These are phyloP conservation scores for Wickerhamomyces mucosus DNA, from an alignment of 805 yeast species.

Conservation along the genomic window DNA sequence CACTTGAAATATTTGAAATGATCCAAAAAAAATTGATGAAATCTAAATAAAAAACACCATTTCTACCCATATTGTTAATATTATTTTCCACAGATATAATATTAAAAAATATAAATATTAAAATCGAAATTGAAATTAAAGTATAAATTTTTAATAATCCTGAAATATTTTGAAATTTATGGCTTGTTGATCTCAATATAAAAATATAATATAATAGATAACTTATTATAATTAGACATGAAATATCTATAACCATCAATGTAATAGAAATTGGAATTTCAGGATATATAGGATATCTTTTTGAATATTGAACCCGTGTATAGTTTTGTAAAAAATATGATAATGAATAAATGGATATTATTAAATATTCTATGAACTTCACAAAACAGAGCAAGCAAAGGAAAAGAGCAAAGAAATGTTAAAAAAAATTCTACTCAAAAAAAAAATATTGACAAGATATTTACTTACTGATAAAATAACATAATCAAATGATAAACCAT, in stretches of 20 bases:
- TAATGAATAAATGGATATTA: conserved; percentile 7
- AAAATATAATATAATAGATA: conserved; percentile 21
- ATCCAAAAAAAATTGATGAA: conserved; percentile 33
- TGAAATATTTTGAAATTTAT: conserved; percentile 30
- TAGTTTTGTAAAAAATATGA: no score
- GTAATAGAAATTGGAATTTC: conserved; percentile 18
- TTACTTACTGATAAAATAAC: conserved; percentile 13
- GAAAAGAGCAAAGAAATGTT: not conserved
- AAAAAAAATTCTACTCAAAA: conserved; percentile 2
- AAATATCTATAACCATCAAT: conserved; percentile 13
- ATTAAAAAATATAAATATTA: conserved; percentile 2
- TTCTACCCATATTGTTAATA: conserved; percentile 16
- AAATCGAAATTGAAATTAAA: not conserved
- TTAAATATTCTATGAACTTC: no score
- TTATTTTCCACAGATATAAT: not conserved
- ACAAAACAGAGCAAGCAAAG: no score
- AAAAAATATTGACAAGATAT: not conserved
- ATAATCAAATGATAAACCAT: conserved; percentile 30
- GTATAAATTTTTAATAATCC: conserved; percentile 3
- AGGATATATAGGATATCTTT: conserved; percentile 28
- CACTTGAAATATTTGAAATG: conserved; percentile 16
- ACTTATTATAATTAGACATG: conserved; percentile 6
- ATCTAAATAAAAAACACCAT: conserved; percentile 30
- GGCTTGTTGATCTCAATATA: conserved; percentile 22
- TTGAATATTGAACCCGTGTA: conserved; percentile 22